Evolutionary conservation across 176 grass and related monocot species (phyloP).

Genomic region (Oryza meyeriana): DNA sequence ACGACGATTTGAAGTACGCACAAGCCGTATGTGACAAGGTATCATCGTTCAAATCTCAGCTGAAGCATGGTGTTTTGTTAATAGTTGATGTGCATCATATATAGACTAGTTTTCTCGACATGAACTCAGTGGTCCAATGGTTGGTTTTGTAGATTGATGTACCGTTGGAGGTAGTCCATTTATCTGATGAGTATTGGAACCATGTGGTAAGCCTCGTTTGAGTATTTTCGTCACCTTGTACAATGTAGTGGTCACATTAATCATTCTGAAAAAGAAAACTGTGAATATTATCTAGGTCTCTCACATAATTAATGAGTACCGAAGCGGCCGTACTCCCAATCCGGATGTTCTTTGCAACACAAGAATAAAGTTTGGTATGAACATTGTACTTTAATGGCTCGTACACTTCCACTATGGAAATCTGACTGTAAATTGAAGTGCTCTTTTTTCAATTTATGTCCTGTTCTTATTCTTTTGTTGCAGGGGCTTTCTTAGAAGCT

Average conservation of each 20-base stretch:
- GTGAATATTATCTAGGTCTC: constrained; percentile 65
- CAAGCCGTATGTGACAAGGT: constrained; percentile 86
- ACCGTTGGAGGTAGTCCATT: constrained; percentile 87
- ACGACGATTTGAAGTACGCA: constrained; percentile 92
- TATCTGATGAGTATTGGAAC: constrained; percentile 95
- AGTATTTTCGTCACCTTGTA: background rate
- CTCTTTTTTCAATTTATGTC: background rate
- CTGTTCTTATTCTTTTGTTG: constrained; percentile 14
- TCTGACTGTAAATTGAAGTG: background rate
- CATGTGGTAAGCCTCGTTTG: constrained; percentile 65
- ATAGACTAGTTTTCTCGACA: background rate
- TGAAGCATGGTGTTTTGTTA: background rate
- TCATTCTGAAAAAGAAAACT: constrained; percentile 14
- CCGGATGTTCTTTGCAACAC: constrained; percentile 98
- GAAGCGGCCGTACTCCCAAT: constrained; percentile 76
- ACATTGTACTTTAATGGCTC: background rate
- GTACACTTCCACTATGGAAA: background rate
- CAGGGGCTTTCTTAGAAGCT: constrained; percentile 87
- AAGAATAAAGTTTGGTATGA: constrained; percentile 94
- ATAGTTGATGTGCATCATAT: constrained; percentile 1
- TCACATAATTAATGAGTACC: constrained; percentile 90
- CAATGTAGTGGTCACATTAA: background rate
- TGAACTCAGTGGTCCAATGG: background rate
- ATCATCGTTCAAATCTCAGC: background rate
- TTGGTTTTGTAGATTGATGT: constrained; percentile 57